Base-by-base conservation (phyloP, 2,329 filamentous ascomycete species). In the Dryadomyces quercus-mongolicae region DNA sequence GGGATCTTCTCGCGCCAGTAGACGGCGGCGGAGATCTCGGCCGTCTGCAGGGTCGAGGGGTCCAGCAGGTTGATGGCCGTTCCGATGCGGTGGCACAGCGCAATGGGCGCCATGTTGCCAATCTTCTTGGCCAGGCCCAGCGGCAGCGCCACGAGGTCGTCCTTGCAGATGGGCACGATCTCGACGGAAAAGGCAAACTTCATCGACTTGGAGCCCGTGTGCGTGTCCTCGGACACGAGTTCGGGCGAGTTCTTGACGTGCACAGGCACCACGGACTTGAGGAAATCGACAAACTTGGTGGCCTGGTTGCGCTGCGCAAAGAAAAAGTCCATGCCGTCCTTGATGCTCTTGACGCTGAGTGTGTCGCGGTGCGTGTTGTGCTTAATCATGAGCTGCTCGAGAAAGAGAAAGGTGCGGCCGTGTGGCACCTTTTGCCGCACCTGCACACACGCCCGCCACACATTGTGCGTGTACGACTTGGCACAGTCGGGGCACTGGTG, bases 321-420 rank as follows among this genome's bases (percentile, higher is more conserved):
- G 76, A 85, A 98, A 69, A 98, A 98, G 67, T 98, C 93, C 56
- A 98, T 84, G 1, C 93, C 93, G 62, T 96, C 90, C 70, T 91
- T 91, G 31, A 88, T 87, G 71, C 98, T 93, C 67, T 94, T 96
- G 72, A 98, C 98, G 68, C 97, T 98, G 70, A 96, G 91, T 1
- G 92, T 93, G 62, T 98, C 91, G 60, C 82, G 81, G 68, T 60
- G 91, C 4, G 92, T 93, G 54, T 81, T 81, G 68, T 97, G 90
- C 75, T 96, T 97, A 62, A 98, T 76, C 62, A 98, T 95, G 55
- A 97, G 77, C 74, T 98, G 92, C 70, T 97, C 91, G 42, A 97
- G 82, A 67, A 74, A 78, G 49, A 80, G 61, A 59, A 80, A 79
- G 2, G 76, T 79, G 8, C 61, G 77, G 75, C 96, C 98, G 73